phyloP scores from a whole-genome alignment of 2,329 filamentous ascomycete genomes.

The Diaporthe sp. region DNA sequence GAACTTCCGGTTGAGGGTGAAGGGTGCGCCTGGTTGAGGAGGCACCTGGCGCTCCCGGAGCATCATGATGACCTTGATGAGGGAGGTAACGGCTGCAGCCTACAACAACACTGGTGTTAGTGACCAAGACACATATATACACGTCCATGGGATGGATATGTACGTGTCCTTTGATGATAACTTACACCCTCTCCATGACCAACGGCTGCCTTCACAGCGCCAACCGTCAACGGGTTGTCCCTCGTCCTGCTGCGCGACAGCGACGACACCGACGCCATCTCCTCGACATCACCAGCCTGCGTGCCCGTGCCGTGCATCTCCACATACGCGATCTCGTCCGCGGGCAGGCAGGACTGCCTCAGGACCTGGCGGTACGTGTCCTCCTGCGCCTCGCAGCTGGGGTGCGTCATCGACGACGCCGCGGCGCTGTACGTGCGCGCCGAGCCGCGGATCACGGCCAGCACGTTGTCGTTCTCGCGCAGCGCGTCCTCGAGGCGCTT shows the following conservation, averaged over 20 bases:
- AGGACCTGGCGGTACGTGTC: background rate
- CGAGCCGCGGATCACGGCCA: conserved; percentile 55
- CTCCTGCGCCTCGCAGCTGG: background rate
- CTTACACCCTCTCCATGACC: conserved; percentile 23
- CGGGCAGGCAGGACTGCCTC: background rate
- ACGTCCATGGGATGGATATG: background rate
- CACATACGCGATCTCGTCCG: conserved; percentile 10
- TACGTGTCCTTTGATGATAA: background rate
- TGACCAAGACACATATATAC: background rate
- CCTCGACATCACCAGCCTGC: conserved; percentile 11
- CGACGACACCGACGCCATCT: background rate
- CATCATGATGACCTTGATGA: conserved; percentile 22
- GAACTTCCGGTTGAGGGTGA: conserved; percentile 5
- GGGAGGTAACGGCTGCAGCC: background rate
- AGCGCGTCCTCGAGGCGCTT: conserved; percentile 63
- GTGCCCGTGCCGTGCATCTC: conserved; percentile 26
- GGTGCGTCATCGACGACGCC: conserved; percentile 8
- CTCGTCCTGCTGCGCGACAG: background rate
- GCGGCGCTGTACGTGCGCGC: conserved; percentile 51
- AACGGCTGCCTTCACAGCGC: conserved; percentile 9
- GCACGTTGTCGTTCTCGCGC: conserved; percentile 59
- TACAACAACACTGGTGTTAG: background rate
- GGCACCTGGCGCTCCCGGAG: conserved; percentile 5
- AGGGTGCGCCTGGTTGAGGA: background rate
- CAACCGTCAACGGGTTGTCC: conserved; percentile 18